These are phyloP conservation scores for Fusarium brachygibbosum DNA, from an alignment of 2,329 filamentous ascomycete genomes.

Conservation along the genomic window DNA sequence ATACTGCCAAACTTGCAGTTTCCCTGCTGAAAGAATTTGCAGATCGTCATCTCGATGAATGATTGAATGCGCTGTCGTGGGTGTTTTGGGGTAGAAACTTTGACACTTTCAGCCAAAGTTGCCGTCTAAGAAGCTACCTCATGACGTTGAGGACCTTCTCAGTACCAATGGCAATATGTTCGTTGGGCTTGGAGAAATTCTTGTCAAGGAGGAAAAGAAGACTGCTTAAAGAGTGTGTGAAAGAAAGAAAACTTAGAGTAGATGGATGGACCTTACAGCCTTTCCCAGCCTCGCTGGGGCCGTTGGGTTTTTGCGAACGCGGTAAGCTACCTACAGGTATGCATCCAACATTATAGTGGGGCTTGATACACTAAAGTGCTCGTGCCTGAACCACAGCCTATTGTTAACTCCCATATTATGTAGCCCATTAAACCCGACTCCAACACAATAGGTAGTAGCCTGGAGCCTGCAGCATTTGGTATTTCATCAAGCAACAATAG, in stretches of 20 bases:
- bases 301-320: constrained; percentile 28
- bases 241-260: constrained; percentile 16
- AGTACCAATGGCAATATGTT: background rate
- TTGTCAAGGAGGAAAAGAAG: background rate
- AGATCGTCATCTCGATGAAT: constrained; percentile 56
- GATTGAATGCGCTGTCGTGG: constrained; percentile 5
- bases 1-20: constrained; percentile 66
- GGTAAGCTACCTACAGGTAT: background rate
- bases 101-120: constrained; percentile 30
- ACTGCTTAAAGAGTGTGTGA: constrained; percentile 7
- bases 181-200: background rate
- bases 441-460: background rate
- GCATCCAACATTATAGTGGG: constrained; percentile 22
- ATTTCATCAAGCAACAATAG: background rate
- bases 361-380: constrained; percentile 17
- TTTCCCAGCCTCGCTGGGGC: constrained; percentile 47
- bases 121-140: constrained; percentile 37
- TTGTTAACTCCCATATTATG: background rate
- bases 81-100: constrained; percentile 18
- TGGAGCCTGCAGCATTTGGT: too few relatives aligned
- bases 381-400: constrained; percentile 9
- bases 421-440: background rate
- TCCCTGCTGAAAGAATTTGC: constrained; percentile 65
- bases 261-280: constrained; percentile 37
- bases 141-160: constrained; percentile 31